A percentile compares a stretch with the other conserved stretches of the same genome.
Evolutionary conservation across 345 rosid genomes (phyloP).

Genomic region (Alliaria petiolata): DNA sequence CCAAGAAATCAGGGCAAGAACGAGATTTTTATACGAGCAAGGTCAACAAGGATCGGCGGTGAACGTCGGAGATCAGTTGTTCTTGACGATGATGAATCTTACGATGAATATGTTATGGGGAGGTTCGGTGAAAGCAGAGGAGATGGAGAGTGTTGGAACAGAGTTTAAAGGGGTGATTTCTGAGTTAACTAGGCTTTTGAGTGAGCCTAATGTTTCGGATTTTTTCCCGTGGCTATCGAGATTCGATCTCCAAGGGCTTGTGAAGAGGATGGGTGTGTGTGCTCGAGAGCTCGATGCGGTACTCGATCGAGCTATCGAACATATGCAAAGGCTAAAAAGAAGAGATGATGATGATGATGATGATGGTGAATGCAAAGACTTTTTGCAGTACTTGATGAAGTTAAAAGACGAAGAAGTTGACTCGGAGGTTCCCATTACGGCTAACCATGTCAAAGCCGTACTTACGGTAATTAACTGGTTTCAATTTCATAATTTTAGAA

Average conservation of each 20-base stretch:
- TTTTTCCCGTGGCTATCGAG: conserved; percentile 47
- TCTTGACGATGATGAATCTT: conserved; percentile 34
- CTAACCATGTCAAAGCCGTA: conserved; percentile 44
- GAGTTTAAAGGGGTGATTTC: conserved; percentile 27
- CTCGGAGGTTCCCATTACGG: conserved; percentile 36
- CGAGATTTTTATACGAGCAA: conserved; percentile 2
- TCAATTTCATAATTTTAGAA: not conserved
- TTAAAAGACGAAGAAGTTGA: conserved; percentile 34
- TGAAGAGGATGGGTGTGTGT: conserved; percentile 26
- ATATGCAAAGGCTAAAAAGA: conserved; percentile 7
- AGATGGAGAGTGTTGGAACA: conserved; percentile 21
- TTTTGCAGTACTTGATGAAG: conserved; percentile 25
- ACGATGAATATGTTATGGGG: conserved; percentile 52
- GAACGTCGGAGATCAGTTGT: conserved; percentile 38
- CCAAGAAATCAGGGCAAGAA: conserved; percentile 26
- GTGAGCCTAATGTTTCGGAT: conserved; percentile 50
- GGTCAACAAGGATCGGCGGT: conserved; percentile 21
- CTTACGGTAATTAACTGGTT: conserved; percentile 36
- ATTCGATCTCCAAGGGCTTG: conserved; percentile 56
- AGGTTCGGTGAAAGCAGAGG: conserved; percentile 34
- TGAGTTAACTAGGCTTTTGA: conserved; percentile 16
- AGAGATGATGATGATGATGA: not conserved
- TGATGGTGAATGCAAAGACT: conserved; percentile 16
- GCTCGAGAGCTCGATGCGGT: conserved; percentile 35
- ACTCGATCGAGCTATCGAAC: conserved; percentile 38